These are phyloP conservation scores for Schizophyllum amplum DNA, from an alignment of 1,284 basidiomycete species.

Conservation along the genomic window DNA sequence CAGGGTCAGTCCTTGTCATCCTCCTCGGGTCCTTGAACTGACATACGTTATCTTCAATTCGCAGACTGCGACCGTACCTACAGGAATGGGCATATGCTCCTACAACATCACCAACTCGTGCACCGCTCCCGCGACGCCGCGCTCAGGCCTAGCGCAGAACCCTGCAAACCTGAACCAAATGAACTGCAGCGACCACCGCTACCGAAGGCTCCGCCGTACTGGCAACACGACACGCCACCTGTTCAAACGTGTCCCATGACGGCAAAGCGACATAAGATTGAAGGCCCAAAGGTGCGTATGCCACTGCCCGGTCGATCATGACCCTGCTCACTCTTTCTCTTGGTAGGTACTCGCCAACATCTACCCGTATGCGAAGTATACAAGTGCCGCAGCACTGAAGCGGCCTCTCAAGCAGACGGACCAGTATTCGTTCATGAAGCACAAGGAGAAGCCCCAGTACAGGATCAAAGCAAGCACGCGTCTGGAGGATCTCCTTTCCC, in stretches of 20 bases:
- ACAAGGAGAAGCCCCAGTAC: background rate
- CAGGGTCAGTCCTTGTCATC: constrained; percentile 27
- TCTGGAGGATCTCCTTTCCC: background rate
- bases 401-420: background rate
- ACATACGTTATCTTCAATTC: background rate
- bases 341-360: background rate
- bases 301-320: too few species aligned
- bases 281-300: background rate
- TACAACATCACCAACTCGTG: background rate
- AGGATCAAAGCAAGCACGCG: background rate
- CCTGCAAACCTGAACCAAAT: background rate
- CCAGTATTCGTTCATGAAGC: background rate
- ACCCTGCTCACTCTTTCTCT: background rate
- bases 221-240: background rate
- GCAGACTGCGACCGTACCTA: constrained; percentile 29
- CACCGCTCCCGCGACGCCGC: background rate
- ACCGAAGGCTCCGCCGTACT: background rate
- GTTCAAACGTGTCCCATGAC: background rate
- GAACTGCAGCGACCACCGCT: background rate
- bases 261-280: background rate
- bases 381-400: background rate
- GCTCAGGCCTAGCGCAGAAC: background rate
- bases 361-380: background rate
- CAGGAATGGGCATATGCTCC: background rate
- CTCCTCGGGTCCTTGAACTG: background rate